Percentiles rank a stretch among this genome's conserved stretches.
Conservation (phyloP, 1,284 basidiomycete genomes). For the Ganoderma lingzhi region DNA sequence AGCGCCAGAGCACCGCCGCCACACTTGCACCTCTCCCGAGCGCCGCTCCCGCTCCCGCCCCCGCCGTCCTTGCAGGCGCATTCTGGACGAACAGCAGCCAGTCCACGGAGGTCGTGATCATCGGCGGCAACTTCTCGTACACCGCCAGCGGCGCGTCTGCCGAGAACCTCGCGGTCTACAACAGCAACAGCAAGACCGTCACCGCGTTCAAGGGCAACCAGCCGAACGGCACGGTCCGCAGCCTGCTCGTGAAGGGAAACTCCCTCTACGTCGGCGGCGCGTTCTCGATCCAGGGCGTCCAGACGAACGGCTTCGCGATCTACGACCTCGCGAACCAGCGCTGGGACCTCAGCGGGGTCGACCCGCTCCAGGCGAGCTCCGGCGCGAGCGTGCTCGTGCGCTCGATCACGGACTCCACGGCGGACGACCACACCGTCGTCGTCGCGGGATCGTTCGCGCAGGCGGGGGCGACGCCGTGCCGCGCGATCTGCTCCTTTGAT, state of each 20-base stretch:
- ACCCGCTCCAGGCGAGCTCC: constrained; percentile 61
- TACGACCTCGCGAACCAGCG: constrained; percentile 74
- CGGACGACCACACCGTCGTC: constrained; percentile 72
- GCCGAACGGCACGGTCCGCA: constrained; percentile 76
- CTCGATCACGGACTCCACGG: constrained; percentile 72
- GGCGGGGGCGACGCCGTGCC: constrained; percentile 79
- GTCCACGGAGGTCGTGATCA: constrained; percentile 71
- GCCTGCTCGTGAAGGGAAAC: constrained; percentile 72
- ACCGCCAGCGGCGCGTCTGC: constrained; percentile 49
- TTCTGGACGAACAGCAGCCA: constrained; percentile 90
- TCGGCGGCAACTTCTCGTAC: constrained; percentile 93
- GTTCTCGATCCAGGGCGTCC: constrained; percentile 66
- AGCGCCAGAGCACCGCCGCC: constrained; percentile 52
- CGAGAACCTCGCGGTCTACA: constrained; percentile 80
- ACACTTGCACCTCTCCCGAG: constrained; percentile 61
- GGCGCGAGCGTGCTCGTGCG: constrained; percentile 75
- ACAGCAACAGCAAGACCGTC: constrained; percentile 59
- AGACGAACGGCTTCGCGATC: constrained; percentile 72
- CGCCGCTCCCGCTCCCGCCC: constrained; percentile 64
- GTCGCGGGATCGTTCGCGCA: constrained; percentile 88
- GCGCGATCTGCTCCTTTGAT: constrained; percentile 85
- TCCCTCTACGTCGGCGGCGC: constrained; percentile 84
- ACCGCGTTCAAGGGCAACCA: constrained; percentile 66
- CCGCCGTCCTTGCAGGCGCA: constrained; percentile 85
- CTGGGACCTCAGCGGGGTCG: constrained; percentile 68